Percentiles rank a stretch among this genome's conserved stretches.
Conservation (phyloP, 192 early-diverging fungal species). For the Nowakowskiella sp. region DNA sequence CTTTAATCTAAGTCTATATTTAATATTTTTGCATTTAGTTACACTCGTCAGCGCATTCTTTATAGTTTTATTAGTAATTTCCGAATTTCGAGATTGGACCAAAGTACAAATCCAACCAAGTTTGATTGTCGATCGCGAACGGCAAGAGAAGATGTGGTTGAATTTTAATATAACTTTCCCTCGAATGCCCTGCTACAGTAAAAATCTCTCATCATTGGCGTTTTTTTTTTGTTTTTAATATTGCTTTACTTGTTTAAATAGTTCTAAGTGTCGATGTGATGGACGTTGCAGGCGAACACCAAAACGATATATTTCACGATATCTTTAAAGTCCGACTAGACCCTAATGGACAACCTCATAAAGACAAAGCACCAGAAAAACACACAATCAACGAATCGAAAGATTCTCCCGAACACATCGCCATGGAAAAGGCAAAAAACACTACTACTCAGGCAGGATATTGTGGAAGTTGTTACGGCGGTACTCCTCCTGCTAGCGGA, state of each 20-base stretch:
- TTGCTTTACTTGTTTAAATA: slow-evolving; percentile 16
- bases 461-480: slow-evolving; percentile 91
- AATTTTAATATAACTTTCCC: slow-evolving; percentile 88
- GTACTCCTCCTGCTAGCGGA: slow-evolving; percentile 47
- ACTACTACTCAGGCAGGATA: slow-evolving; percentile 39
- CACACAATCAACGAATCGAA: not conserved
- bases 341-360: slow-evolving; percentile 39
- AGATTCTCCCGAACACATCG: not conserved
- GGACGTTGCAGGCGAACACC: slow-evolving; percentile 86
- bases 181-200: slow-evolving; percentile 80
- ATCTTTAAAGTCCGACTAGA: slow-evolving; percentile 77
- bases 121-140: slow-evolving; percentile 71
- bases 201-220: slow-evolving; percentile 5
- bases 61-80: slow-evolving; percentile 67
- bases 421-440: not conserved
- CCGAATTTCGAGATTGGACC: slow-evolving; percentile 77
- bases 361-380: slow-evolving; percentile 19
- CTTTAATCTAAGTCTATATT: slow-evolving; percentile 6
- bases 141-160: slow-evolving; percentile 85
- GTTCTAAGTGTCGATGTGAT: slow-evolving; percentile 90
- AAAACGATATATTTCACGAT: slow-evolving; percentile 65
- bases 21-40: slow-evolving; percentile 36
- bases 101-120: slow-evolving; percentile 58
- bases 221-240: not conserved
- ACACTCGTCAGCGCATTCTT: slow-evolving; percentile 68